Evolutionary conservation across 805 yeast genomes (phyloP).

Genomic region (Hanseniaspora occidentalis): DNA sequence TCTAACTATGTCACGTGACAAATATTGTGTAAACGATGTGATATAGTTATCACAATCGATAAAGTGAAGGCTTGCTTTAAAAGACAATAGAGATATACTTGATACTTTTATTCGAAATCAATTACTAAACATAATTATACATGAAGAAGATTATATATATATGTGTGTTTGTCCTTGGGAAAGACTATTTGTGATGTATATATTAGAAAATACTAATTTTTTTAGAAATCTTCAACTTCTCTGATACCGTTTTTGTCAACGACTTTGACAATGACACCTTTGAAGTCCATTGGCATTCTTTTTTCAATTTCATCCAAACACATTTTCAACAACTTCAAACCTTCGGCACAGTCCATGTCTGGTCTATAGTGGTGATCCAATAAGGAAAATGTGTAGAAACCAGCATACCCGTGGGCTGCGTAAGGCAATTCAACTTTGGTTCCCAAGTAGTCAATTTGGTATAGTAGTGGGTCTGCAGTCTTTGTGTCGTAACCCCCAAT

Average conservation of each 20-base stretch:
- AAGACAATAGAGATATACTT: too few species aligned
- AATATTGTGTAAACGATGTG: too few species aligned
- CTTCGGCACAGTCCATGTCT: slow-evolving; percentile 66
- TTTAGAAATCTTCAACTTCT: slow-evolving; percentile 23
- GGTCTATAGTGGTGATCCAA: slow-evolving; percentile 81
- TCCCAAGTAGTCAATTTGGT: slow-evolving; percentile 91
- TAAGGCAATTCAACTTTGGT: slow-evolving; percentile 85
- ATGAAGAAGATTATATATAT: too few species aligned
- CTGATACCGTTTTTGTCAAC: slow-evolving; percentile 53
- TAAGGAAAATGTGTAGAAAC: slow-evolving; percentile 81
- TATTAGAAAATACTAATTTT: background rate
- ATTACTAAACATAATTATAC: too few species aligned
- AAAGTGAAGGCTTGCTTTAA: too few species aligned
- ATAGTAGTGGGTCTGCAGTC: slow-evolving; percentile 48
- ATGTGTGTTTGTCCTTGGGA: too few species aligned
- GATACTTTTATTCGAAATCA: too few species aligned
- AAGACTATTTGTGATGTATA: too few species aligned
- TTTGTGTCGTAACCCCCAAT: slow-evolving; percentile 70
- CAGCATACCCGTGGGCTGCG: slow-evolving; percentile 98
- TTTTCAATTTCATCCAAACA: slow-evolving; percentile 70
- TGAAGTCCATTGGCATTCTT: slow-evolving; percentile 88
- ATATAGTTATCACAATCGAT: too few species aligned
- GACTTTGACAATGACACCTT: slow-evolving; percentile 64
- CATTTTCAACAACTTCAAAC: slow-evolving; percentile 54
- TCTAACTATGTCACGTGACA: too few species aligned